Evolutionary conservation across 2,329 filamentous ascomycete genomes (phyloP), one percentile per base, ranked within the genome.

Genomic region (Cladosporium colombiae): DNA sequence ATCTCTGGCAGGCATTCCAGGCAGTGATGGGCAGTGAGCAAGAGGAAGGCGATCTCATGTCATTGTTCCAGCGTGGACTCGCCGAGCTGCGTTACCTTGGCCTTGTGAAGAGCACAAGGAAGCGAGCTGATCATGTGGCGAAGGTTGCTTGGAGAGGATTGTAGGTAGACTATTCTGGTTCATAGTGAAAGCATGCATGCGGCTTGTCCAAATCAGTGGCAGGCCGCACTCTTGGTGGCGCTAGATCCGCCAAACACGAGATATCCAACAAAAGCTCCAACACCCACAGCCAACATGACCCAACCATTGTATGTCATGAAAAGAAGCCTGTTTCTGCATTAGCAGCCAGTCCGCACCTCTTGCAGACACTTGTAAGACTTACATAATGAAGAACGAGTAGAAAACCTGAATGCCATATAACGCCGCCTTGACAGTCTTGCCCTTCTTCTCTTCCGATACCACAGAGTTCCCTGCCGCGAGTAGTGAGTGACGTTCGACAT

Each of bases 281-380:
- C 82, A 0, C 91, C 91, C 18, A 98, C 93, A 3, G 94, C 87
- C 70, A 96, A 80, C 95, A 99, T 99, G 71, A 99, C 89, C 89
- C 91, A 96, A 65, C 95, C 95, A 74, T 99, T 99, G 81, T 99
- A 99, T n/a, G 95, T 99, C 95, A 99, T 99, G 80, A 99, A 99
- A 25, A 99, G 81, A 68, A 99, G 84, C 95, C 94, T 98, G 67
- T 27, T 13, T 16, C 23, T n/a, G 7, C 29, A 46, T 62, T 13
- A 62, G 59, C 46, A 52, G 40, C 31, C 13, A 25, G 3, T 25
- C 16, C 25, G 16, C 10, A 16, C 2, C 8, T 31, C 18, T n/a
- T 33, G 21, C 11, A 5, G 16, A 8, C 6, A n/a, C 27, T 13
- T 25, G 37, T 6, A 4, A 31, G 1, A 89, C 94, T 88, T 78